Evolutionary conservation across 192 early-diverging fungal species (phyloP).

Genomic region (Coemansia sp.): DNA sequence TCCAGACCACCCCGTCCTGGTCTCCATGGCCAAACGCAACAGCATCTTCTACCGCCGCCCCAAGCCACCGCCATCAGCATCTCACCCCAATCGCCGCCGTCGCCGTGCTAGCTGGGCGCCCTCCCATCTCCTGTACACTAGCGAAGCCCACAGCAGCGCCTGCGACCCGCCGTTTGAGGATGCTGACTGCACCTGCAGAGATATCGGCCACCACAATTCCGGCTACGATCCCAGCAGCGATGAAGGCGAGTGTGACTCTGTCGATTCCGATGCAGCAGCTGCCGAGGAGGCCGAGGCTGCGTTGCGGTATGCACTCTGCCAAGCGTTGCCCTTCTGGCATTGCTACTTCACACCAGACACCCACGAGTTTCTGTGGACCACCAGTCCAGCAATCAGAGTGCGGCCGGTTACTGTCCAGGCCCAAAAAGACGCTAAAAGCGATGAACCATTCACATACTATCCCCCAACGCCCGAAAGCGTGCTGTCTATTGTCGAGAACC

Average conservation of each 20-base stretch:
- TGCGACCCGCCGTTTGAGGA: too few relatives aligned
- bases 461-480: constrained; percentile 39
- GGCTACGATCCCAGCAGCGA: constrained; percentile 16
- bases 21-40: constrained; percentile 12
- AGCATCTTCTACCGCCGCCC: constrained; percentile 39
- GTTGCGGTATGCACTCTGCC: constrained; percentile 13
- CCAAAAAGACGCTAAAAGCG: neutral
- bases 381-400: neutral
- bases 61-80: constrained; percentile 1
- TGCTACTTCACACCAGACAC: constrained; percentile 27
- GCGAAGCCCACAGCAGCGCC: too few relatives aligned
- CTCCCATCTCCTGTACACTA: too few relatives aligned
- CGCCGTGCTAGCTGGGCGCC: too few relatives aligned
- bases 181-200: too few relatives aligned
- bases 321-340: constrained; percentile 29
- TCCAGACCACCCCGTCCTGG: constrained; percentile 8
- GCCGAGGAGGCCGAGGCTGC: constrained; percentile 1
- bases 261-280: neutral
- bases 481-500: constrained; percentile 22
- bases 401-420: constrained; percentile 7
- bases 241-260: neutral
- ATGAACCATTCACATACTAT: neutral
- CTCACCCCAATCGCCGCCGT: too few relatives aligned
- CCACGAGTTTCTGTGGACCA: constrained; percentile 20
- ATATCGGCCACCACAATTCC: constrained; percentile 5